phyloP scores from a whole-genome alignment of 2,329 filamentous ascomycete species.

The Macrophomina tecta region DNA sequence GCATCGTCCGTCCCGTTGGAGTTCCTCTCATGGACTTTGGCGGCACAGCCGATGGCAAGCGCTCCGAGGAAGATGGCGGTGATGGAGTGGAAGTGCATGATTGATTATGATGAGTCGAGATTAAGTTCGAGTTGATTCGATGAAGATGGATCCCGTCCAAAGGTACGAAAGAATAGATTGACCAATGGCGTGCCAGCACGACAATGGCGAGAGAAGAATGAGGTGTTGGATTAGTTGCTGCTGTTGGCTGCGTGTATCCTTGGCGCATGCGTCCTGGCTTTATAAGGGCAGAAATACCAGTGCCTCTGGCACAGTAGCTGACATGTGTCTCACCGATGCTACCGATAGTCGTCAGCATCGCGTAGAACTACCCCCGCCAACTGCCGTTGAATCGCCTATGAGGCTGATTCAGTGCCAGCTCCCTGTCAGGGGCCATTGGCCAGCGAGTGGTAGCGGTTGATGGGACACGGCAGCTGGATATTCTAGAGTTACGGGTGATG shows the following conservation, averaged over 20 bases:
- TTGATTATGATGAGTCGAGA: not conserved
- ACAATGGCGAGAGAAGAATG: not conserved
- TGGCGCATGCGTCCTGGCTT: not conserved
- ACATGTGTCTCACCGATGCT: not conserved
- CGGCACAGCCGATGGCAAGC: not conserved
- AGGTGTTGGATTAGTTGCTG: not conserved
- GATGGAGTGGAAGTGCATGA: slow-evolving; percentile 5
- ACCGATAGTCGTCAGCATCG: not conserved
- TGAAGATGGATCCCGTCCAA: not conserved
- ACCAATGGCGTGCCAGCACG: slow-evolving; percentile 7
- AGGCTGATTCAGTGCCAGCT: not conserved
- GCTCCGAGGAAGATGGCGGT: not conserved
- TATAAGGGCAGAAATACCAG: not conserved
- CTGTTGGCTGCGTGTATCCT: not conserved
- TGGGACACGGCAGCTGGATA: not conserved
- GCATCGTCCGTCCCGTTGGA: not conserved
- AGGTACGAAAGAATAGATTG: not conserved
- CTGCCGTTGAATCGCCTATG: not conserved
- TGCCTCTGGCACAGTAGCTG: not conserved
- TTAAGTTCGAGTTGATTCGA: not conserved
- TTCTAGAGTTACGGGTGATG: not conserved
- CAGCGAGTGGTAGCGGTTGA: not conserved
- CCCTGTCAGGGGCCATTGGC: not conserved
- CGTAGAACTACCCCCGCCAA: not conserved
- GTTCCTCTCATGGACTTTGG: not conserved